These are phyloP conservation scores for Jatropha multifida DNA, from an alignment of 441 rosid species.

Conservation along the genomic window DNA sequence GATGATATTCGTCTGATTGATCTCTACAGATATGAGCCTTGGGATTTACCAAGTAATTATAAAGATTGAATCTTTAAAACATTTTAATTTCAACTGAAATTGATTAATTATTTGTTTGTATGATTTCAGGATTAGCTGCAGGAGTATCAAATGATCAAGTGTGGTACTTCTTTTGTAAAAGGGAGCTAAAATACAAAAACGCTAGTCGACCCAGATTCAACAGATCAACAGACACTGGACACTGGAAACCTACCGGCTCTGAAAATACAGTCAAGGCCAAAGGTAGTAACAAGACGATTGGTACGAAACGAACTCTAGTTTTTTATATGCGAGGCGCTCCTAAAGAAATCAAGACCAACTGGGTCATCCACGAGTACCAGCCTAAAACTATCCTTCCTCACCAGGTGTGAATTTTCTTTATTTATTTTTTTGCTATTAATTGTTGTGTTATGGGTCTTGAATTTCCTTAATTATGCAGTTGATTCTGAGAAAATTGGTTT, in stretches of 20 bases:
- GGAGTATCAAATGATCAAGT: conserved; percentile 9
- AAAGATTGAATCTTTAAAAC: not conserved
- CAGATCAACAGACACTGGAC: conserved; percentile 32
- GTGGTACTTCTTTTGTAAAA: conserved; percentile 26
- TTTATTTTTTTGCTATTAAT: too few species aligned
- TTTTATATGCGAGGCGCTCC: conserved; percentile 17
- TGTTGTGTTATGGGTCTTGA: too few species aligned
- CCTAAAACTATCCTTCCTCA: not conserved
- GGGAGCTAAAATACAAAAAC: conserved; percentile 11
- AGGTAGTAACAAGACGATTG: conserved; percentile 17
- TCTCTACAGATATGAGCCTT: conserved; percentile 11
- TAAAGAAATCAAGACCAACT: conserved; percentile 19
- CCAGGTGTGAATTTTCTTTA: conserved; percentile 7
- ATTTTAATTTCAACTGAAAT: too few species aligned
- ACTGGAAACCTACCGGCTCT: conserved; percentile 42
- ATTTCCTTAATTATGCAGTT: not conserved
- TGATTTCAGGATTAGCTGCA: not conserved
- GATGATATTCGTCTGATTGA: conserved; percentile 15
- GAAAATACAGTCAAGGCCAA: conserved; percentile 10
- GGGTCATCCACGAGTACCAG: conserved; percentile 46
- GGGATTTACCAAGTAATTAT: conserved; percentile 14
- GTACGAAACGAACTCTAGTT: conserved; percentile 31
- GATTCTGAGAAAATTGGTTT: too few species aligned
- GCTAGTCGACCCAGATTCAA: conserved; percentile 5
- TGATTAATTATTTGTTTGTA: not conserved